Evolutionary conservation across 129 eudicot genomes (phyloP).

Genomic region (Oenanthe sinensis): DNA sequence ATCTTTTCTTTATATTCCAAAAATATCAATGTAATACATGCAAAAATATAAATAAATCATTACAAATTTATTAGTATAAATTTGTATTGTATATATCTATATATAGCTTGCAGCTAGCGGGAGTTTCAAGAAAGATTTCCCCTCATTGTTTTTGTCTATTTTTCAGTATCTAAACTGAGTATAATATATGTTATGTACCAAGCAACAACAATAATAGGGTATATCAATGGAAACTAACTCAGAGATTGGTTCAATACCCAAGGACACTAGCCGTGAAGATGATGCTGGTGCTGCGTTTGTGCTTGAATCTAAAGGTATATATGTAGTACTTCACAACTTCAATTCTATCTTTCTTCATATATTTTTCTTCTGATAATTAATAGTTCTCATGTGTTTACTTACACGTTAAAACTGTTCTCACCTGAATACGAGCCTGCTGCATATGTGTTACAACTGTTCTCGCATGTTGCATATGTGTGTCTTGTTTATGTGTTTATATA

Average conservation of each 20-base stretch:
- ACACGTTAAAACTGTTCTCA: not conserved
- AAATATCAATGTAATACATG: not conserved
- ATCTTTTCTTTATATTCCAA: not conserved
- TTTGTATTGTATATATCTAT: not conserved
- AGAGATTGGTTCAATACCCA: constrained; percentile 12
- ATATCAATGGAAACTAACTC: constrained; percentile 38
- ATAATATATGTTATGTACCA: not conserved
- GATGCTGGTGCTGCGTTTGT: constrained; percentile 98
- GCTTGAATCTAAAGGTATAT: constrained; percentile 81
- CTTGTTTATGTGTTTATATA: no score
- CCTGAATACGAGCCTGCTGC: no score
- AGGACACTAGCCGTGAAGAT: constrained; percentile 25
- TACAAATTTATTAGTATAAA: no score
- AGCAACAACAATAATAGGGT: not conserved
- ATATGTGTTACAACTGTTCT: no score
- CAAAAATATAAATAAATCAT: no score
- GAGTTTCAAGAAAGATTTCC: not conserved
- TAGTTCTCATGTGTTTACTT: not conserved
- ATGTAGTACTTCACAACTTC: no score
- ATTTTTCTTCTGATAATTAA: no score
- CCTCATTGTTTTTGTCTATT: not conserved
- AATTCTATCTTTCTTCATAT: not conserved
- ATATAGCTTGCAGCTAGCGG: not conserved
- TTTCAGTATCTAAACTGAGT: not conserved
- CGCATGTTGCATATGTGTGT: no score